These are phyloP conservation scores for Chlorella vulgaris DNA, from an alignment of 139 green algal species.

Conservation along the genomic window DNA sequence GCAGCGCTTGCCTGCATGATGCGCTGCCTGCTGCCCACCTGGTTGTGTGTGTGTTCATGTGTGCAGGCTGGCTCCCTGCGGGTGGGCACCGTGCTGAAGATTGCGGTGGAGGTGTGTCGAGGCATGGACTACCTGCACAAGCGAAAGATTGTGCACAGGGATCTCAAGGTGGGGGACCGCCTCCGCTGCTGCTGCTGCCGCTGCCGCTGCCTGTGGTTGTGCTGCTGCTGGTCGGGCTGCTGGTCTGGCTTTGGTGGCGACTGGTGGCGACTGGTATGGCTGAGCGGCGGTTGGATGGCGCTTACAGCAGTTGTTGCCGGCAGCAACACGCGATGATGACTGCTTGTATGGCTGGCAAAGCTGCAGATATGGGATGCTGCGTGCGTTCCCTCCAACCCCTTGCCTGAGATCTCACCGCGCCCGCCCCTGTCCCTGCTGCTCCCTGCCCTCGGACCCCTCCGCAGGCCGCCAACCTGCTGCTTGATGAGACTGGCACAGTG, in stretches of 20 bases:
- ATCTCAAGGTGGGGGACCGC: slow-evolving; percentile 67
- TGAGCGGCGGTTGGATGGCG: no score
- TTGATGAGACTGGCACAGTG: slow-evolving; percentile 92
- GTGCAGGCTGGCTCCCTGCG: slow-evolving; percentile 64
- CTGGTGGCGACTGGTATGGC: no score
- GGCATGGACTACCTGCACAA: slow-evolving; percentile 99
- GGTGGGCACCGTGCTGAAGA: slow-evolving; percentile 76
- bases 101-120: slow-evolving; percentile 85
- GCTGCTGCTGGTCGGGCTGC: neutral
- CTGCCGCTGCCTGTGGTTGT: no score
- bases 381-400: no score
- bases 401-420: no score
- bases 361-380: no score
- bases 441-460: neutral
- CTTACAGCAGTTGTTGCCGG: no score
- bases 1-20: no score
- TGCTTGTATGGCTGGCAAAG: no score
- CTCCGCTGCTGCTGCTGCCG: no score
- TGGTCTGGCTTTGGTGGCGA: neutral
- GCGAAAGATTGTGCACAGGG: slow-evolving; percentile 95
- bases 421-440: neutral
- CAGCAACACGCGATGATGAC: no score
- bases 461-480: slow-evolving; percentile 96
- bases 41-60: neutral
- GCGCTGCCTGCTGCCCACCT: no score